Evolutionary conservation across 768 basidiomycete species (phyloP), one percentile per base, ranked within the genome.

Genomic region (Trametes punicea): DNA sequence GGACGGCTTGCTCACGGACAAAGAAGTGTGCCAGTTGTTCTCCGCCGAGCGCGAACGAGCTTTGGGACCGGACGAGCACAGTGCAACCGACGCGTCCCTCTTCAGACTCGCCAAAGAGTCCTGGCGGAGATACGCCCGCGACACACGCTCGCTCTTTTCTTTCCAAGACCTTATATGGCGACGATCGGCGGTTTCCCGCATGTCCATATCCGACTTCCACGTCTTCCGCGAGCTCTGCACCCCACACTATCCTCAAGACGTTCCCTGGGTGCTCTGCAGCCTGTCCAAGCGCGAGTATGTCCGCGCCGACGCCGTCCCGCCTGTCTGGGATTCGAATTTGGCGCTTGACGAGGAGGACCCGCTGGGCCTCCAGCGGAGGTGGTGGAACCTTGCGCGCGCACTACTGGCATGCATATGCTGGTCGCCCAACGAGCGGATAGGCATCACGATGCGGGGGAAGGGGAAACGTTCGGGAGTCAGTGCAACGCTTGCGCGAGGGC

Each of bases 181-280:
- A 9, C 56, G 31, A 36, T 51, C 48, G 3, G 27, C 49, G 9
- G 36, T 57, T 11, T 44, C 56, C 42, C 49, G 56, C 56, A 46
- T 57, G 47, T 51, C 49, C 29, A 21, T 20, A 31, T 2, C 6
- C 13, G 56, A 57, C 34, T 57, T 57, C 9, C 31, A 3, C 9
- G 26, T 15, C 26, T 51, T 57, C 56, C 56, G 49, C 33, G 36
- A 26, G 3, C 44, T 57, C 26, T 18, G 25, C 15, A 26, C 34
- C 20, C 56, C 56, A 20, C 36, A 13, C 34, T 25, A 16, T 21
- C 47, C 47, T 9, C 3, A 23, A 11, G 2, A 6, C 6, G 41
- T 18, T 50, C 42, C 25, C 7, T 55, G 60, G 60, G 47, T 51
- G 34, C 39, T 62, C 21, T 55, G 52, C 36, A 62, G 49, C 48